Percentiles rank a stretch among this genome's conserved stretches.
phyloP scores from a whole-genome alignment of 192 early-diverging fungal genomes.

The Rhizophagus prolifer region DNA sequence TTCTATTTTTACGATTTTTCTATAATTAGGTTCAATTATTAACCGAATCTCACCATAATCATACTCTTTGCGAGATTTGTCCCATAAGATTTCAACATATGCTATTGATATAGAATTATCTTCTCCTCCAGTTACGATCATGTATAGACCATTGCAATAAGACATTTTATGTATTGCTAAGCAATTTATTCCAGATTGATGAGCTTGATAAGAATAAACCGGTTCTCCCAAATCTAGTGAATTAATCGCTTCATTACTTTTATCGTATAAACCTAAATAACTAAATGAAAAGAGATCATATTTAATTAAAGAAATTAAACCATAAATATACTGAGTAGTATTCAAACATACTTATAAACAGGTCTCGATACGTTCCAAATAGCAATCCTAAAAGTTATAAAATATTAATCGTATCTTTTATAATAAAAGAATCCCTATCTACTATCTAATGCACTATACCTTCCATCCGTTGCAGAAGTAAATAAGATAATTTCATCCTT shows the following conservation, averaged over 20 bases:
- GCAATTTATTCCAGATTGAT: conserved; percentile 79
- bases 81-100: conserved; percentile 28
- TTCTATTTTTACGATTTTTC: conserved; percentile 30
- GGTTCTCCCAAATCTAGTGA: conserved; percentile 32
- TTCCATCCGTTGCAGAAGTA: conserved; percentile 57
- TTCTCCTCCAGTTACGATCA: conserved; percentile 75
- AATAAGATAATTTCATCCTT: conserved; percentile 47
- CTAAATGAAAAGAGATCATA: conserved; percentile 17
- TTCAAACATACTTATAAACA: conserved; percentile 30
- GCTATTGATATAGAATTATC: conserved; percentile 59
- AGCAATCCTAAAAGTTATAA: conserved; percentile 37
- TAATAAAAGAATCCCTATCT: neutral
- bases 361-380: conserved; percentile 48
- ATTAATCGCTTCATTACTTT: neutral
- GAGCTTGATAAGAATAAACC: conserved; percentile 32
- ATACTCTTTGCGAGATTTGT: neutral
- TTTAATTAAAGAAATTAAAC: neutral
- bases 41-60: neutral
- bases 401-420: neutral
- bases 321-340: neutral
- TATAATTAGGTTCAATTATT: neutral
- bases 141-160: neutral
- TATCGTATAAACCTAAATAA: conserved; percentile 4
- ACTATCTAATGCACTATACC: conserved; percentile 4
- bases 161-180: conserved; percentile 42